phyloP scores from a whole-genome alignment of 2,329 filamentous ascomycete species.

The Grosmannia clavigera region DNA sequence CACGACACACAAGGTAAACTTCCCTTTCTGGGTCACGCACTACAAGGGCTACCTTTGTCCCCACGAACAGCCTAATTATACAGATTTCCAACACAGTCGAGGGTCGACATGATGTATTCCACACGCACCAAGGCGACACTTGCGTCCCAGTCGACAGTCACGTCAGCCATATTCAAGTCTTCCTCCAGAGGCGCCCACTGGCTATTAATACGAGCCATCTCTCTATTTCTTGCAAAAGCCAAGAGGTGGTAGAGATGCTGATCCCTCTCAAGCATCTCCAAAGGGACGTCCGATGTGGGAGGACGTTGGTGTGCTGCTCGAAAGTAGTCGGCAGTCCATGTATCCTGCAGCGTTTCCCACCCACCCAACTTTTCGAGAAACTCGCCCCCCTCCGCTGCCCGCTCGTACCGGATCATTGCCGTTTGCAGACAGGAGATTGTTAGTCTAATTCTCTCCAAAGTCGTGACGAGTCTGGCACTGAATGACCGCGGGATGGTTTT shows the following conservation, averaged over 20 bases:
- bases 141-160: background rate
- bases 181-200: background rate
- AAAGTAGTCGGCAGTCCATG: background rate
- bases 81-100: background rate
- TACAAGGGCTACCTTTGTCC: no score
- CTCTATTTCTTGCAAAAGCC: background rate
- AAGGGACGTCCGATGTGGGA: background rate
- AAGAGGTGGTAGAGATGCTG: background rate
- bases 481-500: background rate
- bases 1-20: no score
- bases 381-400: background rate
- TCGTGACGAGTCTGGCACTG: background rate
- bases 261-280: background rate
- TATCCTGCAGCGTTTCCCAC: background rate
- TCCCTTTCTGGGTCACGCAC: no score
- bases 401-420: background rate
- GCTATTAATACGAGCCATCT: background rate
- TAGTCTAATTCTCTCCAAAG: background rate
- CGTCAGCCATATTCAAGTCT: background rate
- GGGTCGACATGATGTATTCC: background rate
- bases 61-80: no score
- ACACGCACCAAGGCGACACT: background rate
- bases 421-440: background rate
- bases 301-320: no score
- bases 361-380: background rate